A percentile compares a stretch with the other conserved stretches of the same genome.
Evolutionary conservation across 169 alveolate genomes (phyloP).

Genomic region (Eimeria maxima): DNA sequence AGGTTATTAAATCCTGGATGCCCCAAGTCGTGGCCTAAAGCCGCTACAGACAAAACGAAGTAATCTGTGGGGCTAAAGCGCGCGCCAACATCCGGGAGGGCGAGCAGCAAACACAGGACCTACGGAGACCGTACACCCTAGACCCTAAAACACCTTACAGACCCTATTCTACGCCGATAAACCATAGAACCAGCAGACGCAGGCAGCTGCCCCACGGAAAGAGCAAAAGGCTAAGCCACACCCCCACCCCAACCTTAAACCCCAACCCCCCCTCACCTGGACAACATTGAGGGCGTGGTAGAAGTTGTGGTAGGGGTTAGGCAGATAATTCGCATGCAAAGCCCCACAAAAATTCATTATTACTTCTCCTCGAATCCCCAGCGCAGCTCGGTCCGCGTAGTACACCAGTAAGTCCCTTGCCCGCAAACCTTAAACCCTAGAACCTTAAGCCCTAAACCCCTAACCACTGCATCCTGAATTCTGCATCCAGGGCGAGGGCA

Average conservation of each 20-base stretch:
- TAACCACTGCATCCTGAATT: background rate
- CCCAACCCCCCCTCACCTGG: slow-evolving; percentile 15
- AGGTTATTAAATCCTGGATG: slow-evolving; percentile 84
- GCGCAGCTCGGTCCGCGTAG: slow-evolving; percentile 39
- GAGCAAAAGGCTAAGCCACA: background rate
- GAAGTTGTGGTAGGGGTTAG: slow-evolving; percentile 82
- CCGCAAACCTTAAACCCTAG: background rate
- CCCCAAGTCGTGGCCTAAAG: slow-evolving; percentile 82
- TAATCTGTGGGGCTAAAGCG: slow-evolving; percentile 73
- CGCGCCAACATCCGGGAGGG: slow-evolving; percentile 74
- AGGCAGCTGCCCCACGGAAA: no score
- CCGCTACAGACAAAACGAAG: slow-evolving; percentile 79
- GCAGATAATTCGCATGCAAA: slow-evolving; percentile 43
- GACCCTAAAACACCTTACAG: background rate
- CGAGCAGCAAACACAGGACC: slow-evolving; percentile 76
- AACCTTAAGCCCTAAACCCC: background rate
- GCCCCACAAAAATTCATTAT: slow-evolving; percentile 66
- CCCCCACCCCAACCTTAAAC: background rate
- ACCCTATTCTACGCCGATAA: background rate
- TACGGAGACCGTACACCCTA: slow-evolving; percentile 19
- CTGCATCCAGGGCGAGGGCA: no score
- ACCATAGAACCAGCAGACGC: background rate
- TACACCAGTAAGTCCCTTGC: slow-evolving; percentile 46
- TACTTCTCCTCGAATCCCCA: slow-evolving; percentile 72
- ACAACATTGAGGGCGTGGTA: slow-evolving; percentile 83